phyloP scores from a whole-genome alignment of 108 stramenopile genomes.

The Cyclostephanos tholiformis region DNA sequence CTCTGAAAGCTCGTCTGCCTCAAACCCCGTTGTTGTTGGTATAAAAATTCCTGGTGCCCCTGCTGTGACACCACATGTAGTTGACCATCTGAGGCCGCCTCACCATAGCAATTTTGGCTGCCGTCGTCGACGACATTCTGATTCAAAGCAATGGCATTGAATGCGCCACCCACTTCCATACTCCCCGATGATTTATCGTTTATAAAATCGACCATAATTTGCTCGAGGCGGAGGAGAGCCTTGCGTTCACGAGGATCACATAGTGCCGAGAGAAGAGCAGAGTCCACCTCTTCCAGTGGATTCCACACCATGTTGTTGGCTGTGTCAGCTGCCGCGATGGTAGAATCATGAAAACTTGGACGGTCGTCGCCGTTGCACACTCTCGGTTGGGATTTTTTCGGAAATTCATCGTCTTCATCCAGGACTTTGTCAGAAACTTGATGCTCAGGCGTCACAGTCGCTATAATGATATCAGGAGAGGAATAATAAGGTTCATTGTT shows the following conservation, averaged over 20 bases:
- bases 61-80: conserved; percentile 13
- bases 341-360: neutral
- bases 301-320: conserved; percentile 21
- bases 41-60: conserved; percentile 38
- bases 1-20: conserved; percentile 86
- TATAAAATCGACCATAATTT: conserved; percentile 74
- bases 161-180: conserved; percentile 79
- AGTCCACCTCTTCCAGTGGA: conserved; percentile 66
- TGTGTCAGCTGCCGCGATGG: neutral
- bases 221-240: conserved; percentile 80
- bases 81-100: conserved; percentile 20
- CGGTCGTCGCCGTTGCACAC: neutral
- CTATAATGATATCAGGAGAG: neutral
- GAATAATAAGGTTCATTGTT: neutral
- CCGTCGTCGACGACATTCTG: neutral
- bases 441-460: neutral
- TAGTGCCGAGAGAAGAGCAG: conserved; percentile 77
- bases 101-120: neutral
- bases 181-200: conserved; percentile 48
- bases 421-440: neutral
- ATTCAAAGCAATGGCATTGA: conserved; percentile 57
- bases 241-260: conserved; percentile 80
- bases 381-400: neutral
- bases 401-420: neutral
- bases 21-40: conserved; percentile 41